These are phyloP conservation scores for Colletotrichum somersetense DNA, from an alignment of 2,329 filamentous ascomycete genomes.

Conservation along the genomic window DNA sequence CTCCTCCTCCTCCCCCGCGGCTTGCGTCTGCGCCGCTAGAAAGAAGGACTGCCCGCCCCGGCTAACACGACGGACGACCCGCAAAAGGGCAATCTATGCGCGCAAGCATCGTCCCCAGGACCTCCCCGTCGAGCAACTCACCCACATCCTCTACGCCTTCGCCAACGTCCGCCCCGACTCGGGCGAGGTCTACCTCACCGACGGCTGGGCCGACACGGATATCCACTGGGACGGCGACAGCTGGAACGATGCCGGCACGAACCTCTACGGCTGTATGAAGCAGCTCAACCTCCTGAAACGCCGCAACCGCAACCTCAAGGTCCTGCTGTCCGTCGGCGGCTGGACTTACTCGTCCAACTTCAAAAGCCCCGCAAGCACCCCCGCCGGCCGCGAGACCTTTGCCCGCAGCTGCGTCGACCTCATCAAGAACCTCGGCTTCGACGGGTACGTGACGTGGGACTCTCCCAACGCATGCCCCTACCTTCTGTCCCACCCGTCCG, in stretches of 20 bases:
- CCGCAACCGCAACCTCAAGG: conserved; percentile 84
- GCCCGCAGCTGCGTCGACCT: conserved; percentile 80
- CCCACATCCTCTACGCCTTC: conserved; percentile 91
- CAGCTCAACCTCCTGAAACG: conserved; percentile 89
- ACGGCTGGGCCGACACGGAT: conserved; percentile 76
- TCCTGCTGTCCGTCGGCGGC: conserved; percentile 88
- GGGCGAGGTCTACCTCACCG: conserved; percentile 80
- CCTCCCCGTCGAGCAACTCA: conserved; percentile 83
- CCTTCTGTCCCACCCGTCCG: too few species aligned
- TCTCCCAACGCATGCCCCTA: too few species aligned
- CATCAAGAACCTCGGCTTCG: conserved; percentile 84
- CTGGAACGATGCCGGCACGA: conserved; percentile 79
- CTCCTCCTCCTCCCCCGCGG: too few species aligned
- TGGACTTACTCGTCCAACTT: conserved; percentile 95
- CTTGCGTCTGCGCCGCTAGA: too few species aligned
- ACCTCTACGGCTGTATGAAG: conserved; percentile 90
- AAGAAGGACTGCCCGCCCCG: neutral
- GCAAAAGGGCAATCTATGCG: conserved; percentile 80
- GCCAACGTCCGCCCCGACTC: conserved; percentile 84
- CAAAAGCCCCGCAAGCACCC: conserved; percentile 77
- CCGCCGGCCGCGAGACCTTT: conserved; percentile 77
- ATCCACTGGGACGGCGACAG: conserved; percentile 79
- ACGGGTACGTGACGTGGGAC: conserved; percentile 59
- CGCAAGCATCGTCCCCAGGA: conserved; percentile 89
- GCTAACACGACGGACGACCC: neutral